Conservation (phyloP, 148 eudicot genomes). For the Silene latifolia region DNA sequence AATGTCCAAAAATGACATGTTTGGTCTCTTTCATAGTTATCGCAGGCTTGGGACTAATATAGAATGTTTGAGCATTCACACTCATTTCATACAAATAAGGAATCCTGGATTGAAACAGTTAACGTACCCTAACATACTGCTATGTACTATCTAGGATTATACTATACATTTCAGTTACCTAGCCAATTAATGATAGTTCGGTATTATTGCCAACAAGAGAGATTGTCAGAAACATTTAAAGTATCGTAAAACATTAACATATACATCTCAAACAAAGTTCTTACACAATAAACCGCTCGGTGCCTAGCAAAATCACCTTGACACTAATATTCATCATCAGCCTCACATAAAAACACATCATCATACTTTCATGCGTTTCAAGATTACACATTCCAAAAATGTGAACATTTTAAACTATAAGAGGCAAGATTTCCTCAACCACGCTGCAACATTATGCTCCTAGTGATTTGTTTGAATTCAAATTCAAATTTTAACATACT, state of each 20-base stretch:
- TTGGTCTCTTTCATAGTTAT: background rate
- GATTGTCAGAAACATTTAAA: background rate
- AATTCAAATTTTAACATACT: background rate
- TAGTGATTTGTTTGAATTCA: background rate
- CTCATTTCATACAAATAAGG: background rate
- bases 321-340: too few species aligned
- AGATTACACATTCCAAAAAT: background rate
- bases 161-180: background rate
- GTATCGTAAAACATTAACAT: background rate
- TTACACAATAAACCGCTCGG: background rate
- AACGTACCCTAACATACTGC: background rate
- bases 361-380: background rate
- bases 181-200: background rate
- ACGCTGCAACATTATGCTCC: background rate
- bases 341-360: background rate
- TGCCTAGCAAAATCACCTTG: background rate
- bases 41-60: background rate
- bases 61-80: background rate
- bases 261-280: background rate
- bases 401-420: background rate
- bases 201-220: conserved; percentile 2
- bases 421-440: background rate
- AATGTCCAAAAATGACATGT: background rate
- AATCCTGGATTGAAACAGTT: background rate
- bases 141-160: background rate